phyloP scores from a whole-genome alignment of 495 filamentous ascomycete genomes.

The Acidomyces sp. region DNA sequence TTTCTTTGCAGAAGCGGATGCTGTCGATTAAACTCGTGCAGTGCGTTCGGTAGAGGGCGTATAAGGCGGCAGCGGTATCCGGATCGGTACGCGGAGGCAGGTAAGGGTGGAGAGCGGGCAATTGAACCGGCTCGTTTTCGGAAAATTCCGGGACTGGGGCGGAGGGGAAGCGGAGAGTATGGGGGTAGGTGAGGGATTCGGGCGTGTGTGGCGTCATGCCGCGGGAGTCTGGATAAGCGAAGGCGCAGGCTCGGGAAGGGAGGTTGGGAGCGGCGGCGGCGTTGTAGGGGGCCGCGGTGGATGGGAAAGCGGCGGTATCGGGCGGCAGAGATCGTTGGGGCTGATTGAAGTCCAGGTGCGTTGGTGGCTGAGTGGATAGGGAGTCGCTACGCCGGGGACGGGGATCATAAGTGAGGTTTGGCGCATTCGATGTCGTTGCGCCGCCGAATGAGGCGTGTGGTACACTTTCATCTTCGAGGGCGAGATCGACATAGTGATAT shows the following conservation, averaged over 20 bases:
- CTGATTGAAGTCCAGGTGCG: slow-evolving; percentile 33
- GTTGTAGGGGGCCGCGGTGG: slow-evolving; percentile 22
- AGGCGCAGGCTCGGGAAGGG: slow-evolving; percentile 25
- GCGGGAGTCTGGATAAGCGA: slow-evolving; percentile 25
- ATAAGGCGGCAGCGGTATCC: slow-evolving; percentile 68
- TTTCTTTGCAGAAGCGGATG: slow-evolving; percentile 87
- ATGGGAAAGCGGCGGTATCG: slow-evolving; percentile 56
- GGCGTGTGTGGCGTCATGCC: slow-evolving; percentile 14
- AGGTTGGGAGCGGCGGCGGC: slow-evolving; percentile 4
- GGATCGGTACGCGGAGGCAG: slow-evolving; percentile 63
- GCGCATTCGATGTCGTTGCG: too few relatives aligned
- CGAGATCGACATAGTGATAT: slow-evolving; percentile 91
- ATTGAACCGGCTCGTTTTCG: slow-evolving; percentile 48
- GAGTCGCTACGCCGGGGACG: slow-evolving; percentile 19
- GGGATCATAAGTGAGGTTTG: background rate
- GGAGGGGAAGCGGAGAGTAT: slow-evolving; percentile 53
- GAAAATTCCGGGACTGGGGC: slow-evolving; percentile 33
- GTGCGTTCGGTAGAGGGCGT: slow-evolving; percentile 80
- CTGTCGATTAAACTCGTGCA: slow-evolving; percentile 90
- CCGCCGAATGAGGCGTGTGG: background rate
- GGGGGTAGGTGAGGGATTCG: slow-evolving; percentile 29
- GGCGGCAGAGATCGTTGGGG: slow-evolving; percentile 41
- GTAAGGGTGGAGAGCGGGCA: slow-evolving; percentile 67
- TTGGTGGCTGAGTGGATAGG: slow-evolving; percentile 20
- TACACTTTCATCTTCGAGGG: slow-evolving; percentile 44